phyloP scores from a whole-genome alignment of 129 eudicot genomes.

The Centella asiatica region DNA sequence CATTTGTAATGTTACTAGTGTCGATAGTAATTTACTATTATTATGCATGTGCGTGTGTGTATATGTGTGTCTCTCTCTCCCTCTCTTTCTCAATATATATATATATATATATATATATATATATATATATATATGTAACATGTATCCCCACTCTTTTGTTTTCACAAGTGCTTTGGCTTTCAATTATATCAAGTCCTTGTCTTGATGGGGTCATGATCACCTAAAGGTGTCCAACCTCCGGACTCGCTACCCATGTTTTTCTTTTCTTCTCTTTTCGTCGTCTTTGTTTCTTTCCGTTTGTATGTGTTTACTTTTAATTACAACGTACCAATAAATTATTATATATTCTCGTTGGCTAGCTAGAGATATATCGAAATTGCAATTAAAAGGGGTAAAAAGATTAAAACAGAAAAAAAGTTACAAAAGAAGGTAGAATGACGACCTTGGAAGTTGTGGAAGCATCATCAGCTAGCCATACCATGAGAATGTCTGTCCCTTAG shows the following conservation, averaged over 20 bases:
- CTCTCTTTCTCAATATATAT: no score
- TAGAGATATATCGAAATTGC: neutral
- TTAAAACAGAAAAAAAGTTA: neutral
- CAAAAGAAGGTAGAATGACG: constrained; percentile 7
- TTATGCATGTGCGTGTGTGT: no score
- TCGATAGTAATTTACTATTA: no score
- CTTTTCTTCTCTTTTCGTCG: constrained; percentile 6
- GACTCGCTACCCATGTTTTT: constrained; percentile 15
- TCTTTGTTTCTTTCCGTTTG: neutral
- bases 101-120: no score
- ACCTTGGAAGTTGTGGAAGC: constrained; percentile 50
- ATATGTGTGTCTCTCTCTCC: no score
- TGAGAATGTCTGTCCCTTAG: constrained; percentile 82
- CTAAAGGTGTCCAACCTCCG: constrained; percentile 29
- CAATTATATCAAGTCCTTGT: constrained; percentile 36
- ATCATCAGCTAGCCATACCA: constrained; percentile 75
- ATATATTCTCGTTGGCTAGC: neutral
- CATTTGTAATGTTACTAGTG: no score
- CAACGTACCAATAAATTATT: neutral
- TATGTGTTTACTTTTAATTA: neutral
- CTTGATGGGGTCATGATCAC: constrained; percentile 26
- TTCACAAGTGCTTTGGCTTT: constrained; percentile 19
- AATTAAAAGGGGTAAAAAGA: neutral
- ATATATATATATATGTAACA: neutral
- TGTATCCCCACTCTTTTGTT: constrained; percentile 14